A percentile compares a stretch with the other conserved stretches of the same genome.
Conservation (phyloP, 108 stramenopile genomes). For the Epithemia pelagica region DNA sequence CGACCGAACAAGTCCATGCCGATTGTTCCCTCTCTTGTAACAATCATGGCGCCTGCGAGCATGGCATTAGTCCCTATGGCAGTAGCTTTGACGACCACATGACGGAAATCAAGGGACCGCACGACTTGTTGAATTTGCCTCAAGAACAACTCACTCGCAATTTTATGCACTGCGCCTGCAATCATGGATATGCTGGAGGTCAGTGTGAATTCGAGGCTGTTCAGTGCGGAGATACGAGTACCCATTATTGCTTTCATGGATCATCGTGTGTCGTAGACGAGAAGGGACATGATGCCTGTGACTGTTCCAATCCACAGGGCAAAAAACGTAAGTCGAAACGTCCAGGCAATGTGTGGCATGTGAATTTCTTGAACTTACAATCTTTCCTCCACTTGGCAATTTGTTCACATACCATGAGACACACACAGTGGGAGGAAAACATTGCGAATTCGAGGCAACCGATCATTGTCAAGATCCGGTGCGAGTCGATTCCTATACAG, state of each 20-base stretch:
- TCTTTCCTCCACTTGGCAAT: no score
- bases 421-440: not conserved
- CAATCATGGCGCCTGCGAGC: not conserved
- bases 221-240: conserved; percentile 34
- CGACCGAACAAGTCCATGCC: not conserved
- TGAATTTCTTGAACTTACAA: no score
- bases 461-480: not conserved
- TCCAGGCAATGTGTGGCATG: no score
- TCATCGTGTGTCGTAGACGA: conserved; percentile 21
- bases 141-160: conserved; percentile 14
- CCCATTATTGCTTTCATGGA: conserved; percentile 48
- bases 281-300: not conserved
- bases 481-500: not conserved
- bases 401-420: no score
- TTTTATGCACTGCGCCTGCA: conserved; percentile 50
- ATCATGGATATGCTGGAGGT: conserved; percentile 33
- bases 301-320: not conserved
- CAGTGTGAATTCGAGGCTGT: conserved; percentile 41
- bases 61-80: not conserved
- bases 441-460: not conserved
- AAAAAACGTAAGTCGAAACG: not conserved
- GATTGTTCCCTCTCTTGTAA: not conserved
- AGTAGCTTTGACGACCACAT: not conserved
- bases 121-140: not conserved
- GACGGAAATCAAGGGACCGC: no score